Base-by-base conservation (phyloP, 2,329 filamentous ascomycete genomes). In the Scolecobasidium constrictum region DNA sequence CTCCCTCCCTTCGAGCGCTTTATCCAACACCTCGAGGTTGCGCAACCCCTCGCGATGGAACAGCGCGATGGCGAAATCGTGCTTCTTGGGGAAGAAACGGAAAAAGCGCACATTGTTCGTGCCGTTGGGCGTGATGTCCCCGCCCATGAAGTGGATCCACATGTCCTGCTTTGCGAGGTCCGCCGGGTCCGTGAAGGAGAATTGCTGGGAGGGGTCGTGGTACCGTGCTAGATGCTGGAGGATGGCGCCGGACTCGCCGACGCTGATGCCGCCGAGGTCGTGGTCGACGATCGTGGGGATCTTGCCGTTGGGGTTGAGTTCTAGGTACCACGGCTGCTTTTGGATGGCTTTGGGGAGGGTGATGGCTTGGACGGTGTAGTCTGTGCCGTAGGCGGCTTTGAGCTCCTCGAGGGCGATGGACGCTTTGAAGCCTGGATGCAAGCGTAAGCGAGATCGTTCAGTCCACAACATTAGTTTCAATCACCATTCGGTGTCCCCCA, bases 241-340 rank as follows among this genome's bases (percentile, higher is more conserved):
- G 46, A 69, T 68, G 9, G 65, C 26, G 26, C 26, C 26, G 26
- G 9, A 47, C 56, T 43, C 38, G 61, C 59, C 53, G 22, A 57
- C 48, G 19, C 65, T 31, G n/a, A 31, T n/a, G n/a, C 26, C 26
- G 9, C 26, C 26, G 26, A 9, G 9, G 57, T 82, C 75, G 49
- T 83, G 78, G 60, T 83, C 78, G 21, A 81, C 69, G 39, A 83
- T 71, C 37, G 73, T 76, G 2, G 78, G 77, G 50, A 81, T 81
- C 12, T 76, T 69, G 3, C 78, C 78, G 57, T 82, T 83, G 26
- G 78, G 77, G 46, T 71, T 72, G 21, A 77, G 54, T 23, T 71
- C 71, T 0, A 69, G 75, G 63, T 73, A 83, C 78, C 78, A 82
- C 1, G 71, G 66, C 64, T 82, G 69, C 57, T 82, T 82, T 51